These are phyloP conservation scores for Pythium utonaiense DNA, from an alignment of 352 stramenopile species.

Conservation along the genomic window DNA sequence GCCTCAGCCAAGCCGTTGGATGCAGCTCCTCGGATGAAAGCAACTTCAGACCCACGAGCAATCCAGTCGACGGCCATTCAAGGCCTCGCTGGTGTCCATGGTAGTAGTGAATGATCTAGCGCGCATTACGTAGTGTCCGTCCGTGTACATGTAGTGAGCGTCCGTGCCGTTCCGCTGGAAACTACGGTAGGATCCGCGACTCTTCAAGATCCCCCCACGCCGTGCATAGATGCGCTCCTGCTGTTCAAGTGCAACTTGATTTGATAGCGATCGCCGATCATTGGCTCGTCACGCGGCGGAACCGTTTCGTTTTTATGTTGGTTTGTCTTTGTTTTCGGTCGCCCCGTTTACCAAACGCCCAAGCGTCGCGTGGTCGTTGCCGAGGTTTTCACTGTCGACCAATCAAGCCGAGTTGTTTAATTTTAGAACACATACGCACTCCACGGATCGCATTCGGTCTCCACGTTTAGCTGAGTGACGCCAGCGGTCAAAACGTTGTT, in stretches of 20 bases:
- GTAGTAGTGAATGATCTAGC: too few species aligned
- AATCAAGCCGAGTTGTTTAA: conserved; percentile 13
- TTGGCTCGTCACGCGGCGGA: conserved; percentile 3
- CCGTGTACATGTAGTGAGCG: too few species aligned
- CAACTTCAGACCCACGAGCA: too few species aligned
- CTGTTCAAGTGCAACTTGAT: conserved; percentile 7
- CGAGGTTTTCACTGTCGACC: neutral
- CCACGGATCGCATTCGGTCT: neutral
- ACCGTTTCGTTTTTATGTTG: neutral
- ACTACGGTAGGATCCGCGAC: neutral
- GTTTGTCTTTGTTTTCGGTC: neutral
- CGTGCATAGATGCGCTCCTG: conserved; percentile 5
- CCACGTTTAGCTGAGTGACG: neutral
- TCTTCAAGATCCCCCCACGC: conserved; percentile 2
- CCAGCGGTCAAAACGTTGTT: neutral
- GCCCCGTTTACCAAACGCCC: neutral
- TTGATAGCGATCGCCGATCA: neutral
- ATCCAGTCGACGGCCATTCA: too few species aligned
- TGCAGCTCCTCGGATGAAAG: too few species aligned
- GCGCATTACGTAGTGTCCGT: too few species aligned
- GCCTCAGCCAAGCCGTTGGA: neutral
- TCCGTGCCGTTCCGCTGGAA: neutral
- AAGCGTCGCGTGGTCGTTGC: neutral
- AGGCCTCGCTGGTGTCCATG: too few species aligned
- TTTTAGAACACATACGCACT: conserved; percentile 13